Evolutionary conservation across 306 rosid genomes (phyloP).

Genomic region (Nissolia schottii): DNA sequence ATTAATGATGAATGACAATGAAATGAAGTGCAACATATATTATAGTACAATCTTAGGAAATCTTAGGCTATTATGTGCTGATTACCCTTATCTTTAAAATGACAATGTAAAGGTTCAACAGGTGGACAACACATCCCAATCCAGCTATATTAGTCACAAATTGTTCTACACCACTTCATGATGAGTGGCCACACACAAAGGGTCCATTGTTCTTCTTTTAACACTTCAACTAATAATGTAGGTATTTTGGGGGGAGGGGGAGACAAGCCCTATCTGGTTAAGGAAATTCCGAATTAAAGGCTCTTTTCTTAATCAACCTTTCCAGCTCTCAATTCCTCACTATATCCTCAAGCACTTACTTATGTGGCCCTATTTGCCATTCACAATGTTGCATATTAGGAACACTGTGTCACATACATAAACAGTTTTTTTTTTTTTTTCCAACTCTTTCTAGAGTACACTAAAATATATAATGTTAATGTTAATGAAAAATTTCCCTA

Average conservation of each 20-base stretch:
- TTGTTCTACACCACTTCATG: neutral
- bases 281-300: neutral
- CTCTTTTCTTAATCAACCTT: conserved; percentile 19
- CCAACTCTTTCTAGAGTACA: neutral
- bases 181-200: conserved; percentile 10
- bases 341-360: conserved; percentile 6
- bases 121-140: neutral
- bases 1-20: too few relatives aligned
- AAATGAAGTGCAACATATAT: too few relatives aligned
- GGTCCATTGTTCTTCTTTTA: conserved; percentile 10
- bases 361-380: conserved; percentile 21
- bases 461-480: neutral
- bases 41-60: too few relatives aligned
- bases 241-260: conserved; percentile 7
- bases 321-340: conserved; percentile 32
- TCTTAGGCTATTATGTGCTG: too few relatives aligned
- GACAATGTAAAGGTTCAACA: neutral
- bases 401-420: neutral
- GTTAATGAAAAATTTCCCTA: conserved; percentile 9
- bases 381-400: neutral
- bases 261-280: conserved; percentile 13
- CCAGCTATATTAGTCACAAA: conserved; percentile 9
- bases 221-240: conserved; percentile 22
- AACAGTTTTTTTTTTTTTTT: neutral
- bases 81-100: neutral